A percentile compares a stretch with the other conserved stretches of the same genome.
Conservation (phyloP, 2,329 filamentous ascomycete species). For the Lecanicillium sp. region DNA sequence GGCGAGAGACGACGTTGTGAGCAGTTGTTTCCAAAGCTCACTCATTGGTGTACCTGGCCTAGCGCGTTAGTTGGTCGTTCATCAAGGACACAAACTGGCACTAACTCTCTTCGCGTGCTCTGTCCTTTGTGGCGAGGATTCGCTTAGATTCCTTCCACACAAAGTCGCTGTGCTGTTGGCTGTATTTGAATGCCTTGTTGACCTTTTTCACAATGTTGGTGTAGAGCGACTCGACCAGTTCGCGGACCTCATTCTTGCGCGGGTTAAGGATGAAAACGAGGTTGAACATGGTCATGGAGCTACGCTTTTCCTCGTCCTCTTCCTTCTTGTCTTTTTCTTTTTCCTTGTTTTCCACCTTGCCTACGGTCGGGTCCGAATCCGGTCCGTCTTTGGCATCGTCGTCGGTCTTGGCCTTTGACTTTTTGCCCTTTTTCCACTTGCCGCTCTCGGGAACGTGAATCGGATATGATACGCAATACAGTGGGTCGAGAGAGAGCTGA, state of each 20-base stretch:
- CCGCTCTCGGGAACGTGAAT: constrained; percentile 75
- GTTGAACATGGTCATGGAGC: constrained; percentile 93
- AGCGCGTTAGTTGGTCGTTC: constrained; percentile 6
- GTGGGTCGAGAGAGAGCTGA: constrained; percentile 71
- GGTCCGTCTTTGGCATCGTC: constrained; percentile 19
- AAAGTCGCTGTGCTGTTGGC: constrained; percentile 82
- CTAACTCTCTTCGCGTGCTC: constrained; percentile 61
- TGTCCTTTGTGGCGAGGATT: constrained; percentile 74
- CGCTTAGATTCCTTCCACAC: constrained; percentile 85
- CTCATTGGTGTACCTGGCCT: constrained; percentile 49
- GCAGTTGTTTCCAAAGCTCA: constrained; percentile 60
- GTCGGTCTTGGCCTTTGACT: constrained; percentile 25
- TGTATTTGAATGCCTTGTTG: constrained; percentile 85
- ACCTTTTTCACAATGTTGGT: constrained; percentile 86
- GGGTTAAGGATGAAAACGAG: constrained; percentile 87
- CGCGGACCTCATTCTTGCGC: constrained; percentile 66
- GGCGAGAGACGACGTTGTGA: constrained; percentile 68
- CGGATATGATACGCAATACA: constrained; percentile 75
- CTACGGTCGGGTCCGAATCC: constrained; percentile 15
- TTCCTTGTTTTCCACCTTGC: constrained; percentile 20
- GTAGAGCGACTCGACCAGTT: constrained; percentile 69
- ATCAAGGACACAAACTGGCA: too few species aligned
- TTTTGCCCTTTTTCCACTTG: constrained; percentile 60
- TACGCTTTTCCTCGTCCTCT: constrained; percentile 51
- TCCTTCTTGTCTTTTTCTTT: constrained; percentile 29